Base-by-base conservation (phyloP, 768 basidiomycete genomes). In the Dentipellis sp. region DNA sequence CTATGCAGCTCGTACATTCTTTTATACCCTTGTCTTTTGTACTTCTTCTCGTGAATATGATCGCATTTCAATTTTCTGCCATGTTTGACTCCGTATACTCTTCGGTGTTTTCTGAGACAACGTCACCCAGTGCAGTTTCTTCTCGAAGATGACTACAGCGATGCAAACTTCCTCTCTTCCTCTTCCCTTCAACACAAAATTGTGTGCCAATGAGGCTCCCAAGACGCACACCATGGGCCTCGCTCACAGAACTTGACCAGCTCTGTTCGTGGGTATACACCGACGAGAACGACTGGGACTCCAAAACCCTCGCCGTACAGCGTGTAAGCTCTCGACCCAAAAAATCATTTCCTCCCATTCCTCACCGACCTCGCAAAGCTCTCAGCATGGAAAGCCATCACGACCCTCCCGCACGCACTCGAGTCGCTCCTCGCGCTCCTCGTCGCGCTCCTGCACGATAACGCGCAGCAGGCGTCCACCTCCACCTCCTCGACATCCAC, bases 201-300 rank as follows among this genome's bases (percentile, higher is more conserved):
- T 45, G n/a, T 12, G 11, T 10, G 10, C 10, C 17, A 19, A 88
- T 89, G 88, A 75, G 78, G 58, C 77, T 90, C 19, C 92, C 91
- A 55, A 81, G 87, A 52, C 80, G 91, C 35, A 85, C 90, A 0
- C 88, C 91, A 4, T 94, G 92, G 91, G 69, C 81, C 12, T 76
- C 78, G 37, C 66, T 82, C 8, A 63, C 69, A 36, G 91, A 94
- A 65, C 73, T 94, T 5, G 88, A 91, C 55, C 78, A 88, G 61
- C 71, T 91, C 10, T 90, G 83, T 68, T 71, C 80, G 2, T 89
- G 83, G 79, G 84, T 94, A 59, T 94, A 80, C 65, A 66, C 75
- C 6, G 83, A 86, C 61, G 80, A 86, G 52, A 74, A 75, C 29
- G 81, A 84, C 62, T 52, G 78, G 22, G 74, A 78, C n/a, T 67